A percentile compares a stretch with the other conserved stretches of the same genome.
These are phyloP conservation scores for Cladosporium phlei DNA, from an alignment of 2,329 filamentous ascomycete species.

Conservation along the genomic window DNA sequence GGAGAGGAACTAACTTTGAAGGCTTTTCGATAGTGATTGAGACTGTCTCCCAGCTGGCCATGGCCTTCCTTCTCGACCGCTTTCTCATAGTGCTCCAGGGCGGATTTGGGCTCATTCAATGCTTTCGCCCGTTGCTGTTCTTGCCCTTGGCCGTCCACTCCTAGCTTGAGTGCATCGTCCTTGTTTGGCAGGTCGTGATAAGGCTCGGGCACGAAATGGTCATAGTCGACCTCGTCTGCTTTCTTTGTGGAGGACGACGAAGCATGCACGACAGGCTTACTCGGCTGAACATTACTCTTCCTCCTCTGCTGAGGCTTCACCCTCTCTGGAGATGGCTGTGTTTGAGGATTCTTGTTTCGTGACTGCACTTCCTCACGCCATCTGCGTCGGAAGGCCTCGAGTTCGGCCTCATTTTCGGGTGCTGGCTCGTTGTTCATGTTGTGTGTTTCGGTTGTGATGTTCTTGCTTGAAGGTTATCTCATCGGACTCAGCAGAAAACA, in stretches of 20 bases:
- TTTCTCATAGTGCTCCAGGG: slow-evolving; percentile 86
- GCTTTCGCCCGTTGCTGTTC: slow-evolving; percentile 31
- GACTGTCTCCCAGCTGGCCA: slow-evolving; percentile 82
- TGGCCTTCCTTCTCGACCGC: slow-evolving; percentile 83
- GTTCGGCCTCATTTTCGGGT: slow-evolving; percentile 53
- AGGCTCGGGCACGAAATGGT: slow-evolving; percentile 31
- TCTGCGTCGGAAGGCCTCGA: slow-evolving; percentile 79
- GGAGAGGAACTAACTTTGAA: slow-evolving; percentile 60
- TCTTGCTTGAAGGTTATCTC: no score
- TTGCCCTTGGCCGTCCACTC: slow-evolving; percentile 38
- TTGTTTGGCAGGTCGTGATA: slow-evolving; percentile 46
- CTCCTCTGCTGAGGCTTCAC: neutral
- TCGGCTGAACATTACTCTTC: slow-evolving; percentile 3
- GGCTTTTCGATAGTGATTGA: slow-evolving; percentile 82
- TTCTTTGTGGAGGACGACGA: no score
- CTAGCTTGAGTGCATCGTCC: slow-evolving; percentile 40
- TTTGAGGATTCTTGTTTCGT: slow-evolving; percentile 36
- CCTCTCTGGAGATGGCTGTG: neutral
- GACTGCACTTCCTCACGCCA: slow-evolving; percentile 77
- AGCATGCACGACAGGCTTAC: slow-evolving; percentile 21
- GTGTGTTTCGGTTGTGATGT: neutral
- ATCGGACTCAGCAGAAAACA: no score
- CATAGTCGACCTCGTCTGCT: slow-evolving; percentile 34
- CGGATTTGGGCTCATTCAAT: slow-evolving; percentile 60
- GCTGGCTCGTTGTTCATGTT: slow-evolving; percentile 9